A percentile compares a stretch with the other conserved stretches of the same genome.
Evolutionary conservation across 2,329 filamentous ascomycete species (phyloP).

Genomic region (Fusarium scirpi): DNA sequence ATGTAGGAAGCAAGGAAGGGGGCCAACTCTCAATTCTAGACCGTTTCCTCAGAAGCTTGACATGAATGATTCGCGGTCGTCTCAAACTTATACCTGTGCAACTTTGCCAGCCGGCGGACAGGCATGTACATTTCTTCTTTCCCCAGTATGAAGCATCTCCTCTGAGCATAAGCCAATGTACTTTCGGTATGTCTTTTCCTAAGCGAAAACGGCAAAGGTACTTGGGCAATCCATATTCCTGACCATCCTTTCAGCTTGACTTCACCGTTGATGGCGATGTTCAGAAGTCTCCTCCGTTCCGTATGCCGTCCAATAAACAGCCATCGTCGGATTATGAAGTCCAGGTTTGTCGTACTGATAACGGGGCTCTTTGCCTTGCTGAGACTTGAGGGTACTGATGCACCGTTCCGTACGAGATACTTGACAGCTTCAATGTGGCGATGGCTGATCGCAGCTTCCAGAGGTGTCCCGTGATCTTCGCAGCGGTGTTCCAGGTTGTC

Average conservation of each 20-base stretch:
- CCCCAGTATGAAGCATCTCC: background rate
- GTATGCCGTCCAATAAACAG: background rate
- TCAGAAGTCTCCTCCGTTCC: accelerated
- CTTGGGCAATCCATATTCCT: background rate
- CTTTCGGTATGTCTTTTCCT: accelerated
- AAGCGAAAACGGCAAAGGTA: accelerated
- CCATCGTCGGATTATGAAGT: background rate
- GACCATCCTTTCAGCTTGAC: background rate
- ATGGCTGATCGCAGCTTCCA: background rate
- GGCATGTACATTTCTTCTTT: background rate
- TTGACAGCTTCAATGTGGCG: background rate
- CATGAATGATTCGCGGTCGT: background rate
- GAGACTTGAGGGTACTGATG: accelerated
- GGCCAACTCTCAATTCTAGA: accelerated
- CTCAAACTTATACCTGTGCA: background rate
- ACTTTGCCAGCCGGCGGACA: background rate
- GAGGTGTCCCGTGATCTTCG: background rate
- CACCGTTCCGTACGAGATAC: background rate
- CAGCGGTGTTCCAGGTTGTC: background rate
- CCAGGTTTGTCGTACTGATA: background rate
- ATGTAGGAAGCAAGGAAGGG: too few species aligned
- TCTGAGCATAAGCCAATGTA: background rate
- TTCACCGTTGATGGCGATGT: accelerated
- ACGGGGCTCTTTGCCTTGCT: background rate
- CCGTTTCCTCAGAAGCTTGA: background rate